Conservation (phyloP, 202 grass and related monocot genomes). For the Zoysia matrella region DNA sequence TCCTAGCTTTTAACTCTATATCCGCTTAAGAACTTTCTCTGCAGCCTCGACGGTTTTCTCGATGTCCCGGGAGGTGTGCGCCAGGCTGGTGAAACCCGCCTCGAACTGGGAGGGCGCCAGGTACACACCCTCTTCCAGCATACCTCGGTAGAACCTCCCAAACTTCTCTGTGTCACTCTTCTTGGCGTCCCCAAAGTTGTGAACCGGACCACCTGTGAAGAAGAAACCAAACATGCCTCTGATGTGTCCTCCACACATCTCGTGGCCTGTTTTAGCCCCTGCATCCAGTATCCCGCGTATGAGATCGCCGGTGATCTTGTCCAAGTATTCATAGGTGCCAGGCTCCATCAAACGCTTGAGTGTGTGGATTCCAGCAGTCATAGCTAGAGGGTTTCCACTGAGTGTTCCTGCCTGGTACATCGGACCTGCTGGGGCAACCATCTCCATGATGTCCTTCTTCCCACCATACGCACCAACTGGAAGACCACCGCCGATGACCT, state of each 20-base stretch:
- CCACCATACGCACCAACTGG: constrained; percentile 98
- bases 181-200: constrained; percentile 90
- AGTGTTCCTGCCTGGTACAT: constrained; percentile 99
- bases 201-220: constrained; percentile 74
- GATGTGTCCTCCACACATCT: constrained; percentile 91
- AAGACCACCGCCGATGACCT: constrained; percentile 92
- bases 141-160: constrained; percentile 81
- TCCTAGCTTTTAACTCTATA: constrained; percentile 36
- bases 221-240: constrained; percentile 94
- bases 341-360: constrained; percentile 76
- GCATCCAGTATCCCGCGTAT: constrained; percentile 71
- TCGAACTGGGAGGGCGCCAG: constrained; percentile 93
- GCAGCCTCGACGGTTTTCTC: constrained; percentile 79
- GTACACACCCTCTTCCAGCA: constrained; percentile 99
- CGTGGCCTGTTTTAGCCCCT: constrained; percentile 72
- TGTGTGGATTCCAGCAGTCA: constrained; percentile 97
- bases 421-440: constrained; percentile 88
- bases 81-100: constrained; percentile 95
- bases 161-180: constrained; percentile 91
- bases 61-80: constrained; percentile 78
- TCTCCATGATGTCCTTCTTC: constrained; percentile 95
- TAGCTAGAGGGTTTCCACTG: constrained; percentile 95
- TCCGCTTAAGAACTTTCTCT: constrained; percentile 78
- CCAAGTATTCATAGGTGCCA: constrained; percentile 78
- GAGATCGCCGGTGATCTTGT: constrained; percentile 85